Evolutionary conservation across 208 protist genomes (phyloP).

Genomic region (Angomonas deanei): DNA sequence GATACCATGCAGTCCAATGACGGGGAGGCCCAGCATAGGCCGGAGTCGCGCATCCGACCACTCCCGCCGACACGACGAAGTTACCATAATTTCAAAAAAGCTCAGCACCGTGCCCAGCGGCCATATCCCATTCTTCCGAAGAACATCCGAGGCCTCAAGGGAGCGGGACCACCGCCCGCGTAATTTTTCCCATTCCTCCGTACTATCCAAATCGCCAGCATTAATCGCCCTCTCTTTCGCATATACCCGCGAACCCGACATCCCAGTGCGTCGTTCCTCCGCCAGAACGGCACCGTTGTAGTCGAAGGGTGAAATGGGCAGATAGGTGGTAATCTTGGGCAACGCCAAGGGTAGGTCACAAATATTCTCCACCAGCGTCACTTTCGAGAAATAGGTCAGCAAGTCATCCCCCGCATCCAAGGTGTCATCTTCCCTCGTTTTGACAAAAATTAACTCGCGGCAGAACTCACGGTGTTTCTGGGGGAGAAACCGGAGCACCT

Average conservation of each 20-base stretch:
- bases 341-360: conserved; percentile 11
- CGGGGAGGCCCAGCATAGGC: conserved; percentile 15
- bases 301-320: conserved; percentile 18
- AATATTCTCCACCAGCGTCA: not conserved
- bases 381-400: not conserved
- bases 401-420: not conserved
- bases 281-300: conserved; percentile 12
- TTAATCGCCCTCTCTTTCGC: not conserved
- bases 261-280: not conserved
- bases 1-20: conserved; percentile 9
- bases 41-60: conserved; percentile 21
- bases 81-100: conserved; percentile 38
- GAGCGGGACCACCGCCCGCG: conserved; percentile 17
- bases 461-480: conserved; percentile 10
- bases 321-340: conserved; percentile 11
- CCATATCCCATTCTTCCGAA: conserved; percentile 21
- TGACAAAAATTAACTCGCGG: conserved; percentile 13
- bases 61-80: conserved; percentile 22
- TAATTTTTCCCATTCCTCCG: conserved; percentile 3
- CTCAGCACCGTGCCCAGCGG: conserved; percentile 25
- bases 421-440: not conserved
- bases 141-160: conserved; percentile 11
- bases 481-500: conserved; percentile 15
- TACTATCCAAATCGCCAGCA: not conserved
- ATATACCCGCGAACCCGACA: not conserved